A percentile compares a stretch with the other conserved stretches of the same genome.
Conservation (phyloP, 192 early-diverging fungal genomes). For the Chytriomyces sp. region DNA sequence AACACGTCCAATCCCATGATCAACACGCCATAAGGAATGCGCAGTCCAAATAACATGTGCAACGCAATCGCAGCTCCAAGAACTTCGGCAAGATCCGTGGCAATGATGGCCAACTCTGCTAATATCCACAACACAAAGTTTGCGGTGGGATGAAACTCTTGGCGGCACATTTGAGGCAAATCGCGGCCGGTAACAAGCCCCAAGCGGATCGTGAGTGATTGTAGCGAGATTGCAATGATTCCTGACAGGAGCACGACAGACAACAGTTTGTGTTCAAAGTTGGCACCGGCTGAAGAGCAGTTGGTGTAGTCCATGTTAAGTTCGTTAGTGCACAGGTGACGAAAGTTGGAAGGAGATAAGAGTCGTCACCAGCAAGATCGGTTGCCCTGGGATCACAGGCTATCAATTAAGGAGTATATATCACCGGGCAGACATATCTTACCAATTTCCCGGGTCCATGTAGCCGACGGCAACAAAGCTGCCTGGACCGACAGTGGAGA, state of each 20-base stretch:
- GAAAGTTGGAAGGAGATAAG: too few species aligned
- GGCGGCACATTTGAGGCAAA: constrained; percentile 65
- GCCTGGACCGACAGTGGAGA: constrained; percentile 42
- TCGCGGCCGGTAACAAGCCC: constrained; percentile 70
- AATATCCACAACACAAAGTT: constrained; percentile 68
- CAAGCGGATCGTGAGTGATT: constrained; percentile 68
- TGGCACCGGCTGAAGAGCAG: constrained; percentile 55
- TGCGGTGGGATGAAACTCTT: constrained; percentile 54
- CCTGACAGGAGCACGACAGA: constrained; percentile 72
- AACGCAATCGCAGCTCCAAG: constrained; percentile 85
- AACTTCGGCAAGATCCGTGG: constrained; percentile 78
- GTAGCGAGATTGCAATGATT: constrained; percentile 67
- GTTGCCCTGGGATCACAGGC: too few species aligned
- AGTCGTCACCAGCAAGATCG: too few species aligned
- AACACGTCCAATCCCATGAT: constrained; percentile 77
- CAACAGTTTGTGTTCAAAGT: constrained; percentile 66
- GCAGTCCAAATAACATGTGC: constrained; percentile 72
- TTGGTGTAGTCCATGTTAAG: background rate
- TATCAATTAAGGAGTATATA: constrained; percentile 11
- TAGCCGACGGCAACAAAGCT: constrained; percentile 53
- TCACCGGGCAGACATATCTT: constrained; percentile 67
- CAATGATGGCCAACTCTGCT: constrained; percentile 69
- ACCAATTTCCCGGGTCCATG: constrained; percentile 83
- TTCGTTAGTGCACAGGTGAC: too few species aligned
- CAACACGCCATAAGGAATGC: constrained; percentile 71